A percentile compares a stretch with the other conserved stretches of the same genome.
Conservation (phyloP, 495 filamentous ascomycete genomes). For the Neurospora terricola region DNA sequence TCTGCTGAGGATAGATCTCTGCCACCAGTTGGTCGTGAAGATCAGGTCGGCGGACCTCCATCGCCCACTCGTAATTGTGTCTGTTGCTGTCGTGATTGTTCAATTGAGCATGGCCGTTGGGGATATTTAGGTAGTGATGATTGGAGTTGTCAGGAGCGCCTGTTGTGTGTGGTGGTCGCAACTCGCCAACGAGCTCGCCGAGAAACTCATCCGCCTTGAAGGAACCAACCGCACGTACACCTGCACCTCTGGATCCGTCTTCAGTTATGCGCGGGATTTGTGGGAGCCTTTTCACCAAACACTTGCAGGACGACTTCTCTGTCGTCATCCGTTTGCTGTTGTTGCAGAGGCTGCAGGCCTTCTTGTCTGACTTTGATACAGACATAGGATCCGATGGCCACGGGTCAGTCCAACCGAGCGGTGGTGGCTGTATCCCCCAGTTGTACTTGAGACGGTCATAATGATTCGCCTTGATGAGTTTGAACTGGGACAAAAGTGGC, state of each 20-base stretch:
- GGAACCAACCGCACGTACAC: constrained; percentile 11
- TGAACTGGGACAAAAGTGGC: constrained; percentile 11
- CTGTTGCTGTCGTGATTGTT: background rate
- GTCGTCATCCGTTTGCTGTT: background rate
- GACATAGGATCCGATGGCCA: constrained; percentile 19
- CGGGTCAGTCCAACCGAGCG: constrained; percentile 10
- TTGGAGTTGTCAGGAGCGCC: background rate
- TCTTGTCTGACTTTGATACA: background rate
- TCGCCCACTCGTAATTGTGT: constrained; percentile 11
- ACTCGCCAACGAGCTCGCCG: constrained; percentile 21
- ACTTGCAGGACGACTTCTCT: constrained; percentile 7
- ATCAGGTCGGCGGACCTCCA: constrained; percentile 17
- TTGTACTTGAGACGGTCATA: constrained; percentile 4
- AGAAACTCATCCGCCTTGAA: constrained; percentile 8
- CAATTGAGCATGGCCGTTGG: background rate
- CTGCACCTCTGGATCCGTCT: constrained; percentile 9
- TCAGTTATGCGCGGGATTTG: constrained; percentile 13
- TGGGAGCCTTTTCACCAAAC: constrained; percentile 5
- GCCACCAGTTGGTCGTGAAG: constrained; percentile 14
- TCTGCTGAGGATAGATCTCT: constrained; percentile 15
- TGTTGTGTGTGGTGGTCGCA: constrained; percentile 11
- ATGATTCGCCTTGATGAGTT: constrained; percentile 8
- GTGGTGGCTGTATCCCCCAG: constrained; percentile 7
- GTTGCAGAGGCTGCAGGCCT: constrained; percentile 12
- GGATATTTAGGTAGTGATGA: background rate